Conservation (phyloP, 192 early-diverging fungal species). For the Lunasporangiospora selenospora region DNA sequence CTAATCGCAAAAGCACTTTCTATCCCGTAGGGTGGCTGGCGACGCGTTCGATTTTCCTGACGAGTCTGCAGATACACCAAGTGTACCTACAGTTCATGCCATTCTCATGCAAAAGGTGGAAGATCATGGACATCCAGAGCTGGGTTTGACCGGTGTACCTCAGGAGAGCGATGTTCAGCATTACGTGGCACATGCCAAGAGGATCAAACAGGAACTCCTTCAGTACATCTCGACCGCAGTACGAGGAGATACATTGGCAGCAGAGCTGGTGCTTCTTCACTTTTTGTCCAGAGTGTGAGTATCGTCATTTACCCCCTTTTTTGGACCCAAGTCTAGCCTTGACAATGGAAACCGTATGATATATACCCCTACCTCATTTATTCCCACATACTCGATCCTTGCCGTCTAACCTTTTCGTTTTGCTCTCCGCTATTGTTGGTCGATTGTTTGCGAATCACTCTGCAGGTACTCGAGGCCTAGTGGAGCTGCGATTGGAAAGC, state of each 20-base stretch:
- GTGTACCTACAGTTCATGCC: slow-evolving; percentile 57
- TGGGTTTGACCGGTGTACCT: slow-evolving; percentile 23
- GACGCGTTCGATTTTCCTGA: slow-evolving; percentile 46
- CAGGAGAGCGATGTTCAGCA: not conserved
- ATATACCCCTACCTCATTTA: no score
- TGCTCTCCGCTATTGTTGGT: no score
- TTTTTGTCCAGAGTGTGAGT: slow-evolving; percentile 68
- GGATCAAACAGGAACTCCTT: slow-evolving; percentile 48
- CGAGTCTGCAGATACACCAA: slow-evolving; percentile 15
- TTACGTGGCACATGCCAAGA: slow-evolving; percentile 10
- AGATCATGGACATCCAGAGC: slow-evolving; percentile 41
- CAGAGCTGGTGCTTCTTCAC: slow-evolving; percentile 74
- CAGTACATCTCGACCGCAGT: slow-evolving; percentile 67
- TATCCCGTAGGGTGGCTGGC: slow-evolving; percentile 14
- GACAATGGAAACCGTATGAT: no score
- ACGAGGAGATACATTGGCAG: slow-evolving; percentile 67
- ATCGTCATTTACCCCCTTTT: not conserved
- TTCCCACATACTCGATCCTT: no score
- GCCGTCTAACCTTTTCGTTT: no score
- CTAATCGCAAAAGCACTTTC: no score
- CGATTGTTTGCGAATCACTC: no score
- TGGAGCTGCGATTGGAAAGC: slow-evolving; percentile 69
- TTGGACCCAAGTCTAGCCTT: not conserved
- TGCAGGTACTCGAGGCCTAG: slow-evolving; percentile 49
- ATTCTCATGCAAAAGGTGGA: slow-evolving; percentile 52